These are phyloP conservation scores for Omphalea diandra DNA, from an alignment of 441 rosid genomes.

Conservation along the genomic window DNA sequence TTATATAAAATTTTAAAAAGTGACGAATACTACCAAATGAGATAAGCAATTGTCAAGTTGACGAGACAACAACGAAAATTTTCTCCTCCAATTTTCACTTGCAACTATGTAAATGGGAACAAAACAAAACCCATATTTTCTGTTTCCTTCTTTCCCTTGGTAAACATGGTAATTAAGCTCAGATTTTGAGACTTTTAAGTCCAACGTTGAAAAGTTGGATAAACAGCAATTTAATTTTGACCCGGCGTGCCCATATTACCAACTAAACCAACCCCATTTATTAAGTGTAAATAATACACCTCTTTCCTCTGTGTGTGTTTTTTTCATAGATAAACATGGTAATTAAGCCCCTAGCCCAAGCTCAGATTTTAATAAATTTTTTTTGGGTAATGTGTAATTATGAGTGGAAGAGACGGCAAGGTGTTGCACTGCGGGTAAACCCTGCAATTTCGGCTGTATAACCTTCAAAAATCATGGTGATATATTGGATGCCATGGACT, in stretches of 20 bases:
- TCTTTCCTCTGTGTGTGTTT: conserved; percentile 11
- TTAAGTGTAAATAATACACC: background rate
- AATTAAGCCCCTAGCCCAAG: conserved; percentile 13
- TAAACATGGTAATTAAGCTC: conserved; percentile 9
- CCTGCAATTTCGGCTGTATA: conserved; percentile 48
- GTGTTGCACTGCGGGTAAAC: conserved; percentile 38
- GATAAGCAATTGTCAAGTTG: conserved; percentile 2
- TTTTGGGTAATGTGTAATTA: conserved; percentile 8
- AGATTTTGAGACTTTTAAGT: background rate
- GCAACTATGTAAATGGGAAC: too few species aligned
- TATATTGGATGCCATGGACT: conserved; percentile 30
- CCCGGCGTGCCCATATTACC: too few species aligned
- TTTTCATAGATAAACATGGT: conserved; percentile 26
- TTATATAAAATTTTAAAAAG: too few species aligned
- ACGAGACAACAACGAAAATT: conserved; percentile 16
- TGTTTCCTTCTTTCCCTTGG: background rate
- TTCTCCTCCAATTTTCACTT: background rate
- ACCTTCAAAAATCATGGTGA: conserved; percentile 31
- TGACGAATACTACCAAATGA: too few species aligned
- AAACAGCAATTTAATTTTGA: too few species aligned
- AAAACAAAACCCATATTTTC: background rate
- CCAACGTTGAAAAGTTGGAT: too few species aligned
- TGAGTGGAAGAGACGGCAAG: conserved; percentile 42
- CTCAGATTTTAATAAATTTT: conserved; percentile 7
- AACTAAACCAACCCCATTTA: background rate